Evolutionary conservation across 805 yeast species (phyloP).

Genomic region (Kuraishia borneana): DNA sequence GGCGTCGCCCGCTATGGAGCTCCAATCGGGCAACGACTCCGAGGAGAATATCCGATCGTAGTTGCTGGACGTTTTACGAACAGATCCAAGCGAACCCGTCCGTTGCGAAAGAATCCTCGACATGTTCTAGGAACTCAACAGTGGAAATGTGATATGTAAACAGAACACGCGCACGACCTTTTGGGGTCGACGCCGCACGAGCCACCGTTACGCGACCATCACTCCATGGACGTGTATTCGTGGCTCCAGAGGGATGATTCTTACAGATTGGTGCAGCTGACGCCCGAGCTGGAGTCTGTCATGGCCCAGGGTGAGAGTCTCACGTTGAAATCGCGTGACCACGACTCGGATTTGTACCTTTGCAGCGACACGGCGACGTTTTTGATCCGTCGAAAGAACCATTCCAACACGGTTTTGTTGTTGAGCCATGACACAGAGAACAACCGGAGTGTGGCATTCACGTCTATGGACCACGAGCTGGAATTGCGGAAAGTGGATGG

Average conservation of each 20-base stretch:
- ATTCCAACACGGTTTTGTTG: conserved; percentile 73
- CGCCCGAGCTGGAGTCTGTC: conserved; percentile 32
- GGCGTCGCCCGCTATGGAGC: conserved; percentile 16
- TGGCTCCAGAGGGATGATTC: conserved; percentile 15
- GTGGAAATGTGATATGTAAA: no score
- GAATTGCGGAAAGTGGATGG: conserved; percentile 25
- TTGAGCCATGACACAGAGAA: conserved; percentile 17
- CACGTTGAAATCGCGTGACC: conserved; percentile 21
- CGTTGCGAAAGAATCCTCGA: no score
- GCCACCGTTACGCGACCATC: no score
- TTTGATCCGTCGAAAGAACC: conserved; percentile 67
- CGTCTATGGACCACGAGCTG: conserved; percentile 21
- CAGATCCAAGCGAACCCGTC: no score
- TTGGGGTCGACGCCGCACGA: no score
- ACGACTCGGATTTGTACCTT: conserved; percentile 36
- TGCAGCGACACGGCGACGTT: conserved; percentile 52
- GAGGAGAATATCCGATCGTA: no score
- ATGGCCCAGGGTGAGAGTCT: conserved; percentile 17
- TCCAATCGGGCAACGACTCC: background rate
- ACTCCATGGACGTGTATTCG: conserved; percentile 16
- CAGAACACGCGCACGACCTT: no score
- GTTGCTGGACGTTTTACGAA: no score
- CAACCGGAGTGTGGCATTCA: conserved; percentile 19
- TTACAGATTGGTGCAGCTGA: conserved; percentile 41
- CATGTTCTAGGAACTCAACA: no score